Conservation (phyloP, 208 protist species). For the Crithidia sp. region DNA sequence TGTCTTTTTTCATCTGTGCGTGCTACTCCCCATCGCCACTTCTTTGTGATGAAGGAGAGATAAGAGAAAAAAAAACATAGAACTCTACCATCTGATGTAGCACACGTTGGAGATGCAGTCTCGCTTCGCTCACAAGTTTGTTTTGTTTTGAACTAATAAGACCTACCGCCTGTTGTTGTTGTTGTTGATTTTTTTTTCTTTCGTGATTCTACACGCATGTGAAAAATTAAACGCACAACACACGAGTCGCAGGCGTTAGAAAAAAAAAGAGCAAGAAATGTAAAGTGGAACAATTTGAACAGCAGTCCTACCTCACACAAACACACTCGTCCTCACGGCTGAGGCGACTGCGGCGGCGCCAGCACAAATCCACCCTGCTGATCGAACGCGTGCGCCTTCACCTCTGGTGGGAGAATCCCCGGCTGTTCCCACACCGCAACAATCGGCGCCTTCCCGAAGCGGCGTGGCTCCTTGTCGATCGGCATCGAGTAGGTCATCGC, state of each 20-base stretch:
- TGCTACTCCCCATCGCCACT: no score
- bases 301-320: no score
- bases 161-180: neutral
- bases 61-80: no score
- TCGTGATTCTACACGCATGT: neutral
- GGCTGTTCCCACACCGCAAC: conserved; percentile 21
- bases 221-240: no score
- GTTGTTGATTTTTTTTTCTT: neutral
- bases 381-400: conserved; percentile 2
- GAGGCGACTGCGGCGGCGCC: no score
- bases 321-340: no score
- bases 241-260: neutral
- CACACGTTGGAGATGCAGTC: no score
- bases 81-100: no score
- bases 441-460: conserved; percentile 30
- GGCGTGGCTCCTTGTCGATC: conserved; percentile 59
- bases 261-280: neutral
- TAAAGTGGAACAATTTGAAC: no score
- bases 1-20: no score
- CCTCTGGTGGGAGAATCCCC: conserved; percentile 24
- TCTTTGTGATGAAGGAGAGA: no score
- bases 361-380: neutral
- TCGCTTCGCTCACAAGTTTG: no score
- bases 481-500: conserved; percentile 71
- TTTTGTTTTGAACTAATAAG: neutral